phyloP scores from a whole-genome alignment of 352 stramenopile species.

The Globisporangium rhizosaccharum region DNA sequence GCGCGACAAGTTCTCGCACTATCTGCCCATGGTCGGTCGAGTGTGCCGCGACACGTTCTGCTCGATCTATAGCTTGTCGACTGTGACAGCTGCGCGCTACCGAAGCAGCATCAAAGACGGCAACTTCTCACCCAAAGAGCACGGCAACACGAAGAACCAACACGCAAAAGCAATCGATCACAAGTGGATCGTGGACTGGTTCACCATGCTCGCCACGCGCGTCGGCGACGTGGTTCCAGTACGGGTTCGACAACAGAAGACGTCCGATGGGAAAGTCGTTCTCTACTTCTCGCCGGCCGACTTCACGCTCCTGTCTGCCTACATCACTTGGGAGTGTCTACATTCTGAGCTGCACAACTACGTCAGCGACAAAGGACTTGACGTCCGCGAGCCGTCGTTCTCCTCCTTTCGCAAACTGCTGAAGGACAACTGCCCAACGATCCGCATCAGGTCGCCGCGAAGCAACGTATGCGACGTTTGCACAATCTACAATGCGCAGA shows the following conservation, averaged over 20 bases:
- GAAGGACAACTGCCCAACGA: slow-evolving; percentile 2
- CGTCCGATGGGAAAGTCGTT: no score
- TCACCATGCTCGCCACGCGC: no score
- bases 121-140: background rate
- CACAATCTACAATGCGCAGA: slow-evolving; percentile 10
- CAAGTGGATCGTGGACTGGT: no score
- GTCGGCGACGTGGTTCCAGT: no score
- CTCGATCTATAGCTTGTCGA: background rate
- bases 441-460: slow-evolving; percentile 6
- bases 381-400: slow-evolving; percentile 2
- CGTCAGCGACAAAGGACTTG: background rate
- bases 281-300: no score
- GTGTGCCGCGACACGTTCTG: background rate
- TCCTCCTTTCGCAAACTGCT: slow-evolving; percentile 4
- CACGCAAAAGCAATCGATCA: background rate
- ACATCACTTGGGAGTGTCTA: no score
- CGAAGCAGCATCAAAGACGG: background rate
- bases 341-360: background rate
- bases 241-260: no score
- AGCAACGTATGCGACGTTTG: slow-evolving; percentile 15
- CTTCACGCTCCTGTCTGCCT: no score
- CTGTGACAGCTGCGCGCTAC: background rate
- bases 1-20: no score
- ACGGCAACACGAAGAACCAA: background rate
- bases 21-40: no score